Percentiles rank a stretch among this genome's conserved stretches.
phyloP scores from a whole-genome alignment of 176 grass and related monocot genomes.

The Eremochloa ophiuroides region DNA sequence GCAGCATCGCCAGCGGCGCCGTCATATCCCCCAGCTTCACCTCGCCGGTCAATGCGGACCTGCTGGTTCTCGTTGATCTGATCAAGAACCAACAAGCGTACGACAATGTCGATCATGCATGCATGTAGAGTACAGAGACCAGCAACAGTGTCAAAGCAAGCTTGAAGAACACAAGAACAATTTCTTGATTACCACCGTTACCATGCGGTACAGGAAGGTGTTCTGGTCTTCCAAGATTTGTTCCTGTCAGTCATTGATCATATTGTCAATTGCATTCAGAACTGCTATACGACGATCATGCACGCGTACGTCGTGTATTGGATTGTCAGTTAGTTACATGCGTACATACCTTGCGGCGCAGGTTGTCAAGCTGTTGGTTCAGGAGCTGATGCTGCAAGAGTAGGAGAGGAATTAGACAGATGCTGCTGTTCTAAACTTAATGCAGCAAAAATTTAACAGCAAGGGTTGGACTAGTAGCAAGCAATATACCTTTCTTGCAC shows the following conservation, averaged over 20 bases:
- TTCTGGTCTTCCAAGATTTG: constrained; percentile 84
- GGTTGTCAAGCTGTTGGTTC: constrained; percentile 77
- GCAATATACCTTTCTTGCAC: constrained; percentile 54
- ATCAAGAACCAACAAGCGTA: background rate
- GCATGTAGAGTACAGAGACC: background rate
- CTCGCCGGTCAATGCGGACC: constrained; percentile 12
- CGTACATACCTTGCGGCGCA: constrained; percentile 62
- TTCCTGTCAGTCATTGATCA: constrained; percentile 46
- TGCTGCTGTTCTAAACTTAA: background rate
- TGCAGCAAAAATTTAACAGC: background rate
- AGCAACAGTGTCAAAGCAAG: background rate
- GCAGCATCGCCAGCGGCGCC: constrained; percentile 48
- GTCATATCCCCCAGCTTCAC: constrained; percentile 44
- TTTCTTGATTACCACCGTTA: background rate
- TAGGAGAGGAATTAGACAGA: background rate
- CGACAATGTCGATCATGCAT: background rate
- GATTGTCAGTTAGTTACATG: background rate
- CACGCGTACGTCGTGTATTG: background rate
- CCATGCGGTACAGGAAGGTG: constrained; percentile 62
- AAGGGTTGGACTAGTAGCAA: background rate
- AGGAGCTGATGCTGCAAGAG: constrained; percentile 69
- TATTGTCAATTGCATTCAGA: background rate
- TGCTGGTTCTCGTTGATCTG: constrained; percentile 54
- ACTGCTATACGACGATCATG: background rate
- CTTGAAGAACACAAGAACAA: background rate